Evolutionary conservation across 495 filamentous ascomycete species (phyloP).

Genomic region (Penicillium tannophilum): DNA sequence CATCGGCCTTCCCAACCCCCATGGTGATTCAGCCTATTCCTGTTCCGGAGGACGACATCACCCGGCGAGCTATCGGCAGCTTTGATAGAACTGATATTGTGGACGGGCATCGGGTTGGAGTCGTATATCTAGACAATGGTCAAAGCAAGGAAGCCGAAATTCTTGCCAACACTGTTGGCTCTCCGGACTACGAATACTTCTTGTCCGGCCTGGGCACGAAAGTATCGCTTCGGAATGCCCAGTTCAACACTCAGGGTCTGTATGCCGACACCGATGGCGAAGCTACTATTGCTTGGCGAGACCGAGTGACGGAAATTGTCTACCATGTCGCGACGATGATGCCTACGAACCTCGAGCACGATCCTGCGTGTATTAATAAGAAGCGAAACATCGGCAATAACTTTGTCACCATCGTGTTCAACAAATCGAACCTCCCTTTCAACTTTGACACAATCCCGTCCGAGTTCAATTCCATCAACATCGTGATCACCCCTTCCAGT

Average conservation of each 20-base stretch:
- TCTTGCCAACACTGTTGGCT: slow-evolving; percentile 79
- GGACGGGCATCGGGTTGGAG: slow-evolving; percentile 92
- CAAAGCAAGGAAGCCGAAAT: slow-evolving; percentile 83
- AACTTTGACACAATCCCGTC: slow-evolving; percentile 89
- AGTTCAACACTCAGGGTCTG: slow-evolving; percentile 93
- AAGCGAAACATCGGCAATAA: slow-evolving; percentile 98
- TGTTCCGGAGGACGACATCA: slow-evolving; percentile 79
- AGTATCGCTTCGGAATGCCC: slow-evolving; percentile 74
- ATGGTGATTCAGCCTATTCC: slow-evolving; percentile 71
- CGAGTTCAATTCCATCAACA: slow-evolving; percentile 93
- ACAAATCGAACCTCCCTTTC: slow-evolving; percentile 87
- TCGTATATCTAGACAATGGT: slow-evolving; percentile 85
- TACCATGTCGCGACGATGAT: slow-evolving; percentile 97
- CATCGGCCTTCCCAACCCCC: slow-evolving; percentile 67
- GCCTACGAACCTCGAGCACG: slow-evolving; percentile 79
- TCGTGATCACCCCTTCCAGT: slow-evolving; percentile 88
- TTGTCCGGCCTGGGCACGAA: slow-evolving; percentile 77
- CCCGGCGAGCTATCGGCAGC: slow-evolving; percentile 69
- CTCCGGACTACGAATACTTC: slow-evolving; percentile 82
- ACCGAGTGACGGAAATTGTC: slow-evolving; percentile 90
- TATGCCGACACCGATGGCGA: slow-evolving; percentile 82
- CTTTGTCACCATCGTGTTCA: slow-evolving; percentile 97
- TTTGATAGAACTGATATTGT: slow-evolving; percentile 91
- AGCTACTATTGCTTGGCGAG: slow-evolving; percentile 88
- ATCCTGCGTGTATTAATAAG: slow-evolving; percentile 77